Evolutionary conservation across 2,329 filamentous ascomycete genomes (phyloP).

Genomic region (Colletotrichum orbiculare): DNA sequence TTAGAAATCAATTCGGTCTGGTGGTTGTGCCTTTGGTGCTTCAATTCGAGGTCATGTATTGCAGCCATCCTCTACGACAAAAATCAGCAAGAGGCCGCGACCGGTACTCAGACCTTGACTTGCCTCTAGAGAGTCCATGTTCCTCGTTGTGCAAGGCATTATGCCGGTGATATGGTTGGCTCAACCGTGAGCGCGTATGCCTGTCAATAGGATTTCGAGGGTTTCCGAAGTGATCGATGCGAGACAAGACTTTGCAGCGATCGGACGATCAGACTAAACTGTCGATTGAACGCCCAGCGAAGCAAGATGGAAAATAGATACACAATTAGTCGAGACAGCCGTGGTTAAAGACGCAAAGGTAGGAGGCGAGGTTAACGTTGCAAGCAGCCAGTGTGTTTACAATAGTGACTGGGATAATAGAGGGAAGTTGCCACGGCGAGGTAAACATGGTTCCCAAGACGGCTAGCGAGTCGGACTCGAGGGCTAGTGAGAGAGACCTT

Average conservation of each 20-base stretch:
- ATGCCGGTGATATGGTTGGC: slow-evolving; percentile 12
- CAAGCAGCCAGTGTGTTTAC: slow-evolving; percentile 17
- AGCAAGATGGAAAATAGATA: no score
- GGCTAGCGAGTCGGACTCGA: slow-evolving; percentile 18
- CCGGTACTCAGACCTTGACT: neutral
- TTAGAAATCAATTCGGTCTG: slow-evolving; percentile 76
- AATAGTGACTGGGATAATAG: slow-evolving; percentile 13
- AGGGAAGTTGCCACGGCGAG: slow-evolving; percentile 3
- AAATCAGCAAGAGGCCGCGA: neutral
- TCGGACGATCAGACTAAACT: no score
- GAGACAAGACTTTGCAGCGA: no score
- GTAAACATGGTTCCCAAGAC: slow-evolving; percentile 47
- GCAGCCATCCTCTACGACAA: slow-evolving; percentile 54
- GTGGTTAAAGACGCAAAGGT: no score
- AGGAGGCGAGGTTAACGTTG: no score
- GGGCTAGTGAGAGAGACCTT: no score
- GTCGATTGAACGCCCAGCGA: no score
- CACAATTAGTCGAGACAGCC: no score
- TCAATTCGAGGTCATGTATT: slow-evolving; percentile 72
- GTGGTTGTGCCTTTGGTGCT: slow-evolving; percentile 74
- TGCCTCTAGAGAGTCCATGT: slow-evolving; percentile 35
- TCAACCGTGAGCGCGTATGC: slow-evolving; percentile 27
- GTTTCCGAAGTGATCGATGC: no score
- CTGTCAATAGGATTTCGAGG: neutral
- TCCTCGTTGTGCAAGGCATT: slow-evolving; percentile 36